phyloP scores from a whole-genome alignment of 2,329 filamentous ascomycete species.

The Purpureocillium lavendulum region DNA sequence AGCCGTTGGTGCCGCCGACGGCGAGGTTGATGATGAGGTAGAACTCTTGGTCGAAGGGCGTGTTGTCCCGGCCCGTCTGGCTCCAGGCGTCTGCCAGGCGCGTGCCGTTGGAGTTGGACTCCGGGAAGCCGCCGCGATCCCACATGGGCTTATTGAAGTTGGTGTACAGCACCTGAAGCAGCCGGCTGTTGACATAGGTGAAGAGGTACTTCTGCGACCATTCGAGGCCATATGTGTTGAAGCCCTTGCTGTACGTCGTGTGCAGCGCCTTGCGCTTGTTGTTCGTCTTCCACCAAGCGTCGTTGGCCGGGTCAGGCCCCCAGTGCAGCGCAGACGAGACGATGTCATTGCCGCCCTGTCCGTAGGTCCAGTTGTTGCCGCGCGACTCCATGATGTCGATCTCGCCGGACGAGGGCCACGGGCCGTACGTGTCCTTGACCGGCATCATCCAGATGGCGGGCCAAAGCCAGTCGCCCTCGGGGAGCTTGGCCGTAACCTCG shows the following conservation, averaged over 20 bases:
- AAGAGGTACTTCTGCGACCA: slow-evolving; percentile 87
- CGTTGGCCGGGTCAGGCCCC: slow-evolving; percentile 63
- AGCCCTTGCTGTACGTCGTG: slow-evolving; percentile 60
- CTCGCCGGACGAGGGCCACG: slow-evolving; percentile 73
- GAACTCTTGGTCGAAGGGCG: slow-evolving; percentile 69
- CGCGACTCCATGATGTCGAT: slow-evolving; percentile 78
- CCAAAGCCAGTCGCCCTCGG: slow-evolving; percentile 79
- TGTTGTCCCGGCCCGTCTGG: slow-evolving; percentile 48
- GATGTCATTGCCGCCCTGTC: slow-evolving; percentile 73
- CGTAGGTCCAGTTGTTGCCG: slow-evolving; percentile 73
- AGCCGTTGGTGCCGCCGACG: slow-evolving; percentile 72
- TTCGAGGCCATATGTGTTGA: slow-evolving; percentile 74
- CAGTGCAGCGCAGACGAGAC: slow-evolving; percentile 74
- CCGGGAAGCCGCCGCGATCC: slow-evolving; percentile 59
- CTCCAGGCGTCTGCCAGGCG: slow-evolving; percentile 56
- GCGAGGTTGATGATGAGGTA: slow-evolving; percentile 70
- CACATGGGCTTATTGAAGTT: slow-evolving; percentile 64
- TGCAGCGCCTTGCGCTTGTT: slow-evolving; percentile 67
- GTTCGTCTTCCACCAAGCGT: slow-evolving; percentile 79
- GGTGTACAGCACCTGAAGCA: slow-evolving; percentile 73
- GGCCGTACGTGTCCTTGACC: slow-evolving; percentile 60
- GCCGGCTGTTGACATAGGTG: slow-evolving; percentile 73
- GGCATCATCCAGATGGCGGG: slow-evolving; percentile 91
- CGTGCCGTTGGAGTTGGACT: slow-evolving; percentile 56
- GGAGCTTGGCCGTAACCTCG: slow-evolving; percentile 70